A percentile compares a stretch with the other conserved stretches of the same genome.
Evolutionary conservation across 2,329 filamentous ascomycete species (phyloP).

Genomic region (Alternaria triticimaculans): DNA sequence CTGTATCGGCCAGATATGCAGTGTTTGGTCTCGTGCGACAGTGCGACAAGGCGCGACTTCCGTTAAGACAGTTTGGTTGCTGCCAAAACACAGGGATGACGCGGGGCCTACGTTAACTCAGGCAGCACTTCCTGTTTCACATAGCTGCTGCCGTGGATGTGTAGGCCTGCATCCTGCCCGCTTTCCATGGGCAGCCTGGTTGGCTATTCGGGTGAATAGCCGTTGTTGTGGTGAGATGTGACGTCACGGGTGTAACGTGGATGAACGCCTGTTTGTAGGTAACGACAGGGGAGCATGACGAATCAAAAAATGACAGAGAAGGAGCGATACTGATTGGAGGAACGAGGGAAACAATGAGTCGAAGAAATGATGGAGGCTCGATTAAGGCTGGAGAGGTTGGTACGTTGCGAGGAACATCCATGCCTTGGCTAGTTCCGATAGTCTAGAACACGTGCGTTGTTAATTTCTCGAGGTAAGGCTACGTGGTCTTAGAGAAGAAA

Average conservation of each 20-base stretch:
- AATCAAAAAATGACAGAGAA: not conserved
- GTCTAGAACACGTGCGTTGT: too few species aligned
- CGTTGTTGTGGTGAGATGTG: slow-evolving; percentile 18
- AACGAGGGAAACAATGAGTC: not conserved
- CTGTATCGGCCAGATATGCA: not conserved
- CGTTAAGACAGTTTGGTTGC: not conserved
- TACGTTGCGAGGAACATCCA: not conserved
- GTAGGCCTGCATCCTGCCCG: not conserved
- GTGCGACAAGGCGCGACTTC: slow-evolving; percentile 7
- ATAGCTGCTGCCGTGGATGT: slow-evolving; percentile 15
- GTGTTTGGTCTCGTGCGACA: not conserved
- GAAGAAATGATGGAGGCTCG: not conserved
- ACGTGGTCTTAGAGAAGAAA: not conserved
- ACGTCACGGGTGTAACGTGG: slow-evolving; percentile 24
- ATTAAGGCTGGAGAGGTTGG: not conserved
- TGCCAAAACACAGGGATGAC: slow-evolving; percentile 21
- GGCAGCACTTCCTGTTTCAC: slow-evolving; percentile 1
- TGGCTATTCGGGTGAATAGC: slow-evolving; percentile 23
- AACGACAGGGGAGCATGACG: not conserved
- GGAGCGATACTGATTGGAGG: not conserved
- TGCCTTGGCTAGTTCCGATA: not conserved
- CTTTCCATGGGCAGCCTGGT: slow-evolving; percentile 17
- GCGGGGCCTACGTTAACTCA: slow-evolving; percentile 25
- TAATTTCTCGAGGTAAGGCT: not conserved
- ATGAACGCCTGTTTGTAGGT: slow-evolving; percentile 11